Evolutionary conservation across 2,329 filamentous ascomycete species (phyloP).

Genomic region (Alternaria conjuncta): DNA sequence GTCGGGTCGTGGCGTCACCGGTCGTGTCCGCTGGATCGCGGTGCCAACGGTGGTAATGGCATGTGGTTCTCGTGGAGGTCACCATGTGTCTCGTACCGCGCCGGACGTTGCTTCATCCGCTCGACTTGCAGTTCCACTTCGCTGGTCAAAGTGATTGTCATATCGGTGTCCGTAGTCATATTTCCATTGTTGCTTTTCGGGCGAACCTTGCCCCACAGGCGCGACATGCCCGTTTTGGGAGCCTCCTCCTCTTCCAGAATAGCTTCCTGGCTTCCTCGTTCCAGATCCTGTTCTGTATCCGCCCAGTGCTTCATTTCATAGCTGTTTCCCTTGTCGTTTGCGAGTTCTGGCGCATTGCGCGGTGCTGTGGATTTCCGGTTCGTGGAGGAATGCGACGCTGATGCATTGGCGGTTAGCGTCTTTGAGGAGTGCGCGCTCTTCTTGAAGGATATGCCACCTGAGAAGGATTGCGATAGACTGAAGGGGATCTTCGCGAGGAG

Average conservation of each 20-base stretch:
- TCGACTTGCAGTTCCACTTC: constrained; percentile 25
- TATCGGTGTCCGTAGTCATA: constrained; percentile 8
- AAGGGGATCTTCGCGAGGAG: constrained; percentile 37
- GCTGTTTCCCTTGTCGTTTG: constrained; percentile 20
- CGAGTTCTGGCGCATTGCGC: constrained; percentile 17
- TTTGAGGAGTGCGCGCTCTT: constrained; percentile 4
- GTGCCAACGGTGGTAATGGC: not conserved
- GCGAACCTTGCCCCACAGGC: constrained; percentile 21
- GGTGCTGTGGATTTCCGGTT: constrained; percentile 22
- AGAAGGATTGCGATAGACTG: constrained; percentile 23
- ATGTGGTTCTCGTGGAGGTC: constrained; percentile 4
- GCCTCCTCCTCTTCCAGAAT: constrained; percentile 10
- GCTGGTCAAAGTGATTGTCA: constrained; percentile 29
- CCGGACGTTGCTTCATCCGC: constrained; percentile 2
- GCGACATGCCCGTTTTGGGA: not conserved
- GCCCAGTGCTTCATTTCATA: constrained; percentile 35
- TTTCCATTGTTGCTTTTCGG: not conserved
- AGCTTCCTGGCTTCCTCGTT: constrained; percentile 6
- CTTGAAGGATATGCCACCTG: constrained; percentile 21
- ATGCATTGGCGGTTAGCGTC: constrained; percentile 8
- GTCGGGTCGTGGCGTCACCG: not conserved
- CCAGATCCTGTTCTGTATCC: constrained; percentile 12
- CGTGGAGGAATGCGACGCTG: constrained; percentile 12
- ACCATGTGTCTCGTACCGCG: not conserved
- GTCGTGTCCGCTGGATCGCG: not conserved